A percentile compares a stretch with the other conserved stretches of the same genome.
phyloP scores from a whole-genome alignment of 208 protist genomes.

The Wallacemonas collosoma region DNA sequence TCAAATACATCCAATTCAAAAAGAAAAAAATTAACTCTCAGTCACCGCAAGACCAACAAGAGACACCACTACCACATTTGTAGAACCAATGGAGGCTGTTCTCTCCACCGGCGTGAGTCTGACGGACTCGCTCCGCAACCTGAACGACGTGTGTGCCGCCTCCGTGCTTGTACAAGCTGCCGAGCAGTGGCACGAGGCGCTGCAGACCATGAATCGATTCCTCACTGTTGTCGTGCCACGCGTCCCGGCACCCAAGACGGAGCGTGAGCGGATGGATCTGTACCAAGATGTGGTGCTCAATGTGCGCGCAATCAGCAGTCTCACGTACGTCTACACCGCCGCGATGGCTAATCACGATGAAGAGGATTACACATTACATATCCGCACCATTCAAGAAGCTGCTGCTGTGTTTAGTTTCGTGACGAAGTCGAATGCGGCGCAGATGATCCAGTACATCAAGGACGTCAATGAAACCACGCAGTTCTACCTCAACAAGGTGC shows the following conservation, averaged over 20 bases:
- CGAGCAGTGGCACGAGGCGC: slow-evolving; percentile 5
- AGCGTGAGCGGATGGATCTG: not conserved
- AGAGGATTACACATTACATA: slow-evolving; percentile 14
- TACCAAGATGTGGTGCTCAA: slow-evolving; percentile 16
- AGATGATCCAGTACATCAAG: slow-evolving; percentile 7
- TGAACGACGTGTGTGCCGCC: not conserved
- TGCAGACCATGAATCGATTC: slow-evolving; percentile 3
- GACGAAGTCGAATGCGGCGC: not conserved
- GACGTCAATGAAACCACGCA: slow-evolving; percentile 2
- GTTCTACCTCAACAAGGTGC: slow-evolving; percentile 18
- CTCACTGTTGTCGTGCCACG: slow-evolving; percentile 9
- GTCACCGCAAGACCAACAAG: not conserved
- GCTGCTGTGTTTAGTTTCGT: slow-evolving; percentile 6
- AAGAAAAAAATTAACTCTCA: not conserved
- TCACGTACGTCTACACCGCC: slow-evolving; percentile 10
- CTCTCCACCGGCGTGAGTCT: slow-evolving; percentile 1
- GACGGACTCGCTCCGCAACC: not conserved
- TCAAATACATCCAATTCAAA: not conserved
- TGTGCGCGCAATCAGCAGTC: not conserved
- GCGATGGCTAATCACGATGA: not conserved
- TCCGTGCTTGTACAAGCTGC: slow-evolving; percentile 7
- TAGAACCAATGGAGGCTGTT: slow-evolving; percentile 1
- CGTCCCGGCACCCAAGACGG: not conserved
- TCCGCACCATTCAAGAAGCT: slow-evolving; percentile 19
- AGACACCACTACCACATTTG: no score